Evolutionary conservation across 192 early-diverging fungal species (phyloP).

Genomic region (Coemansia sp.): DNA sequence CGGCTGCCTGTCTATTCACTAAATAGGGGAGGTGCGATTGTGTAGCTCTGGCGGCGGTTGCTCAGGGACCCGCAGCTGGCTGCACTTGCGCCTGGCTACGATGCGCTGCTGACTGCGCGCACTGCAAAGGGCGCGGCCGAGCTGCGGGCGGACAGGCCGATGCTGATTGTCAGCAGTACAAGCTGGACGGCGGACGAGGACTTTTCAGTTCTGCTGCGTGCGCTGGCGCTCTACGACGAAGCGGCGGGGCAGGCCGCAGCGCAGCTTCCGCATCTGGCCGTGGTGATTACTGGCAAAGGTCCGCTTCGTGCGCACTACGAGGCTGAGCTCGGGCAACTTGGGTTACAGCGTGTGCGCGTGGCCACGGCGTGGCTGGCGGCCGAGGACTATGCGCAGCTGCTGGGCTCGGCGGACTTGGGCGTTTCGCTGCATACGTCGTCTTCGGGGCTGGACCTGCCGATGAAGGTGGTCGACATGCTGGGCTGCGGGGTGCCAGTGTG

Average conservation of each 20-base stretch:
- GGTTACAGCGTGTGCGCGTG: constrained; percentile 54
- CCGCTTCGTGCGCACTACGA: constrained; percentile 69
- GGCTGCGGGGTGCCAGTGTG: constrained; percentile 89
- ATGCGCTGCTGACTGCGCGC: constrained; percentile 21
- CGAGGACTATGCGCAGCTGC: constrained; percentile 77
- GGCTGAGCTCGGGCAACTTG: constrained; percentile 53
- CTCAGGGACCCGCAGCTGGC: constrained; percentile 27
- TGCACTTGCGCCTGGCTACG: neutral
- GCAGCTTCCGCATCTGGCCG: constrained; percentile 54
- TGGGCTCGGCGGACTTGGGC: constrained; percentile 93
- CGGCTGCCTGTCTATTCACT: too few species aligned
- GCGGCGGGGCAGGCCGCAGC: constrained; percentile 4
- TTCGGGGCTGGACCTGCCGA: constrained; percentile 91
- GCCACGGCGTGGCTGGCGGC: constrained; percentile 74
- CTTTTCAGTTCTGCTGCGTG: constrained; percentile 74
- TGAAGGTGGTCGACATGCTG: constrained; percentile 99
- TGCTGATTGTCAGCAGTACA: constrained; percentile 80
- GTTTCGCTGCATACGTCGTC: constrained; percentile 91
- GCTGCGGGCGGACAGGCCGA: constrained; percentile 55
- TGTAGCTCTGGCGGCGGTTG: constrained; percentile 43
- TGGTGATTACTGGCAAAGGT: constrained; percentile 93
- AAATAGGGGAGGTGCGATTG: neutral
- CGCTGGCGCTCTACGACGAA: constrained; percentile 54
- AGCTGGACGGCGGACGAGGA: constrained; percentile 98
- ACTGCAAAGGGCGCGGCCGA: constrained; percentile 7